Evolutionary conservation across 2,329 filamentous ascomycete genomes (phyloP).

Genomic region (Cordyceps pruinosa): DNA sequence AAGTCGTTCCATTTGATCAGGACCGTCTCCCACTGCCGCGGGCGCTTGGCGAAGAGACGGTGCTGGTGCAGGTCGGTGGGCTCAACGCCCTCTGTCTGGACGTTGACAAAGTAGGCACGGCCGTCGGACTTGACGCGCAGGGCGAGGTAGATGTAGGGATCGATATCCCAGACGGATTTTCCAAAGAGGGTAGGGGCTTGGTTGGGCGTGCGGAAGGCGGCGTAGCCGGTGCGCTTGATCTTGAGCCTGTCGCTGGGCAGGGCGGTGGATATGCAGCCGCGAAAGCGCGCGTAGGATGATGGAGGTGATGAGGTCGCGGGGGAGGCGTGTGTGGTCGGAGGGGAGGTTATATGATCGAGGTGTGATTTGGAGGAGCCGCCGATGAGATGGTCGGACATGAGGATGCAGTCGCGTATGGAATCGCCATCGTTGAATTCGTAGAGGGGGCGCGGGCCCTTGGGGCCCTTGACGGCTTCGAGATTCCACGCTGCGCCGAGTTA

Average conservation of each 20-base stretch:
- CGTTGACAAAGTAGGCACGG: constrained; percentile 86
- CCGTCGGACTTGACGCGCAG: constrained; percentile 86
- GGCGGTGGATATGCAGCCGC: constrained; percentile 80
- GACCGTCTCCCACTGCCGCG: constrained; percentile 93
- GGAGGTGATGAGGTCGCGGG: constrained; percentile 17
- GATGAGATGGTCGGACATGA: constrained; percentile 81
- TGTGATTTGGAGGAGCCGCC: constrained; percentile 75
- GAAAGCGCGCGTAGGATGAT: constrained; percentile 64
- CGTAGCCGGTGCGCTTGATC: constrained; percentile 75
- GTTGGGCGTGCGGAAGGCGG: constrained; percentile 81
- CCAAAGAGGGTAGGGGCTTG: constrained; percentile 76
- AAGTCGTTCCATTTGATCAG: constrained; percentile 87
- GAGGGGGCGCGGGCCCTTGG: constrained; percentile 57
- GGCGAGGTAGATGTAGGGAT: constrained; percentile 81
- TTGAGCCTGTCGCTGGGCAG: constrained; percentile 69
- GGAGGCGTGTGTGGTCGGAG: constrained; percentile 13
- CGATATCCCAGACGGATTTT: constrained; percentile 78
- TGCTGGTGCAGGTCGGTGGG: constrained; percentile 97
- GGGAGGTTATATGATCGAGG: constrained; percentile 54
- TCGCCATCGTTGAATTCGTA: constrained; percentile 52
- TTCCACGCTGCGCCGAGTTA: constrained; percentile 47
- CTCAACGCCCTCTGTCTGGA: constrained; percentile 90
- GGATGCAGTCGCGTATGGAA: constrained; percentile 52
- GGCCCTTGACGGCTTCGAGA: constrained; percentile 60
- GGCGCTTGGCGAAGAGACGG: constrained; percentile 68